A percentile compares a stretch with the other conserved stretches of the same genome.
phyloP scores from a whole-genome alignment of 2,329 filamentous ascomycete genomes.

The Cryphonectria parasitica region DNA sequence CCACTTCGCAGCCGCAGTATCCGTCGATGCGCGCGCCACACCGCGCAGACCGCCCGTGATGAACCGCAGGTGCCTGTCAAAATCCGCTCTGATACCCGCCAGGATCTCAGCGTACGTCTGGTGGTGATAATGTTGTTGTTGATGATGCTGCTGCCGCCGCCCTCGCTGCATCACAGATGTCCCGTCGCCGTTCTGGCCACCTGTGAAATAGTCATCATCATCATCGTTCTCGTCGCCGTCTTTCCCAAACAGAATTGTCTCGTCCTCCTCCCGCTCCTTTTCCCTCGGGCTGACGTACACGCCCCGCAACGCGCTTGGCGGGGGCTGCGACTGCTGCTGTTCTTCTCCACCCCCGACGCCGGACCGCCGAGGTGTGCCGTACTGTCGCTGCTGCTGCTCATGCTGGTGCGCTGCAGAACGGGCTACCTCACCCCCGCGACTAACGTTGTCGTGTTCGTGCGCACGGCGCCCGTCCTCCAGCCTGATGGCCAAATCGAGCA shows the following conservation, averaged over 20 bases:
- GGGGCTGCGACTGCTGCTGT: conserved; percentile 29
- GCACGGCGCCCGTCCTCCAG: conserved; percentile 64
- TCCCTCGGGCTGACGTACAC: conserved; percentile 35
- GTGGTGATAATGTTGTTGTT: conserved; percentile 18
- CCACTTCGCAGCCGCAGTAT: conserved; percentile 66
- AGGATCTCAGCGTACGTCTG: conserved; percentile 58
- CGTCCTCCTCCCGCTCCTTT: conserved; percentile 34
- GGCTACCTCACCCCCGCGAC: conserved; percentile 38
- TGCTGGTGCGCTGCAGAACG: conserved; percentile 24
- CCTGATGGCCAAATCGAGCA: conserved; percentile 74
- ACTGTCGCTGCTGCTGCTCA: conserved; percentile 28
- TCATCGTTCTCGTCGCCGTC: conserved; percentile 42
- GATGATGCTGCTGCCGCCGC: not conserved
- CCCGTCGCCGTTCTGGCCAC: not conserved
- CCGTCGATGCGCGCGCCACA: conserved; percentile 73
- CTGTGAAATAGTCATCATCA: conserved; percentile 37
- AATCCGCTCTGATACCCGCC: conserved; percentile 61
- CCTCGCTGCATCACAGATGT: not conserved
- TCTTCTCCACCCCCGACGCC: conserved; percentile 33
- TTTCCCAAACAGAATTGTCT: conserved; percentile 33
- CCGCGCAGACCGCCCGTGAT: conserved; percentile 73
- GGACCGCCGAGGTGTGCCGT: conserved; percentile 19
- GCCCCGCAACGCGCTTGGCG: conserved; percentile 27
- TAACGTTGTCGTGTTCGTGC: conserved; percentile 43
- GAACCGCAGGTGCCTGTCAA: conserved; percentile 70